phyloP scores from a whole-genome alignment of 1,284 basidiomycete species.

The Rhodotorula mucilaginosa region DNA sequence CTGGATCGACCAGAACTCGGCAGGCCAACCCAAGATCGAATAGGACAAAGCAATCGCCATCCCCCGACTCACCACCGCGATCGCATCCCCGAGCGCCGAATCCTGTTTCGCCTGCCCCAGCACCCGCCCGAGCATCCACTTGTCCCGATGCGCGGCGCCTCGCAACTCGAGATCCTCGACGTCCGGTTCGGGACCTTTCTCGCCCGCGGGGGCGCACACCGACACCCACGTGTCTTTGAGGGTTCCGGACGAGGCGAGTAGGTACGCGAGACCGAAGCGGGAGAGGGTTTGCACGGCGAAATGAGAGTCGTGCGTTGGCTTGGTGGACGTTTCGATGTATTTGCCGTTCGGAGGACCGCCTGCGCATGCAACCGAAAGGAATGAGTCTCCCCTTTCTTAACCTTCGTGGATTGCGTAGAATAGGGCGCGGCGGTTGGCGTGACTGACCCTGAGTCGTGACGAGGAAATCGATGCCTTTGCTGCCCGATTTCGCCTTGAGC shows the following conservation, averaged over 20 bases:
- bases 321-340: not conserved
- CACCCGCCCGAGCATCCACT: constrained; percentile 16
- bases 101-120: constrained; percentile 25
- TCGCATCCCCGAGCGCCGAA: constrained; percentile 28
- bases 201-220: constrained; percentile 46
- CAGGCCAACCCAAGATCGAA: too few relatives aligned
- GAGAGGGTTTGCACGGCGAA: constrained; percentile 49
- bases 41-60: too few relatives aligned
- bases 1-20: too few relatives aligned
- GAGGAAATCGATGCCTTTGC: constrained; percentile 48
- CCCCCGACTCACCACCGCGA: constrained; percentile 20
- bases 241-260: constrained; percentile 44
- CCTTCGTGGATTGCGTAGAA: not conserved
- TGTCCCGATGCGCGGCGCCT: constrained; percentile 10
- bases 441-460: constrained; percentile 46
- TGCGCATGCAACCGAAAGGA: not conserved
- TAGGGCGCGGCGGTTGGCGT: not conserved
- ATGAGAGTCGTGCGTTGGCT: constrained; percentile 25
- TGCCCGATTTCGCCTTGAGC: constrained; percentile 38
- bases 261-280: constrained; percentile 48
- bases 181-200: constrained; percentile 18
- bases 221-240: constrained; percentile 46
- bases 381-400: not conserved
- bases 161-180: constrained; percentile 29
- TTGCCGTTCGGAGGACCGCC: constrained; percentile 30